Conservation (phyloP, 495 filamentous ascomycete species). For the Tirmania nivea region DNA sequence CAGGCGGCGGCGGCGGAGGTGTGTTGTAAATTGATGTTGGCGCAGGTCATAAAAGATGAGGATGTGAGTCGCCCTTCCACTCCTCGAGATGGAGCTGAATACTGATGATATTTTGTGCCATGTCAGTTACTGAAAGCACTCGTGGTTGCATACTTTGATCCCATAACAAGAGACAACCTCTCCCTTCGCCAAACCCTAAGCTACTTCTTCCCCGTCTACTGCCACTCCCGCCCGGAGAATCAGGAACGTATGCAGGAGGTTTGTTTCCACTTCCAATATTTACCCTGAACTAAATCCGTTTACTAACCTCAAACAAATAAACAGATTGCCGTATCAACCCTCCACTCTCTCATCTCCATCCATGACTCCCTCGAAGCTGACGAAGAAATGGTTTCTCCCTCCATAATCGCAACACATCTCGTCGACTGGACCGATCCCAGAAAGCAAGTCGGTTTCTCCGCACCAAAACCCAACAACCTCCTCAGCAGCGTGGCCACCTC, state of each 20-base stretch:
- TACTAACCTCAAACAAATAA: slow-evolving; percentile 21
- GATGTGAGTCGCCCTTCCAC: slow-evolving; percentile 21
- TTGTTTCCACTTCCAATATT: slow-evolving; percentile 44
- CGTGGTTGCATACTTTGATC: slow-evolving; percentile 75
- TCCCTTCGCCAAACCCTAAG: slow-evolving; percentile 72
- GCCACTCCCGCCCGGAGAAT: slow-evolving; percentile 59
- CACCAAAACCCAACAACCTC: neutral
- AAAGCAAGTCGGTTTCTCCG: slow-evolving; percentile 37
- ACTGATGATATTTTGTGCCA: neutral
- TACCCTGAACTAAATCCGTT: neutral
- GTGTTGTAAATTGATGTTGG: slow-evolving; percentile 68
- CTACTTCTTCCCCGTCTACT: slow-evolving; percentile 93
- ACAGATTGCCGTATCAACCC: slow-evolving; percentile 29
- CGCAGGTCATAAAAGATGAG: slow-evolving; percentile 37
- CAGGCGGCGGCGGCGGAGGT: slow-evolving; percentile 67
- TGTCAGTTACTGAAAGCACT: slow-evolving; percentile 61
- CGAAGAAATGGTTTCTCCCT: slow-evolving; percentile 60
- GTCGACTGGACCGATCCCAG: slow-evolving; percentile 93
- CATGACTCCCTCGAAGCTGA: slow-evolving; percentile 51
- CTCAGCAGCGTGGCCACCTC: slow-evolving; percentile 30
- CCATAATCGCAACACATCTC: slow-evolving; percentile 53
- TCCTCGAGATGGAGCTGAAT: neutral
- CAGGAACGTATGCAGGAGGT: slow-evolving; percentile 55
- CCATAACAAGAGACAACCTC: slow-evolving; percentile 60
- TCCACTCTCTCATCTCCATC: slow-evolving; percentile 29